A percentile compares a stretch with the other conserved stretches of the same genome.
Conservation (phyloP, 306 rosid genomes). For the Styphnolobium japonicum region DNA sequence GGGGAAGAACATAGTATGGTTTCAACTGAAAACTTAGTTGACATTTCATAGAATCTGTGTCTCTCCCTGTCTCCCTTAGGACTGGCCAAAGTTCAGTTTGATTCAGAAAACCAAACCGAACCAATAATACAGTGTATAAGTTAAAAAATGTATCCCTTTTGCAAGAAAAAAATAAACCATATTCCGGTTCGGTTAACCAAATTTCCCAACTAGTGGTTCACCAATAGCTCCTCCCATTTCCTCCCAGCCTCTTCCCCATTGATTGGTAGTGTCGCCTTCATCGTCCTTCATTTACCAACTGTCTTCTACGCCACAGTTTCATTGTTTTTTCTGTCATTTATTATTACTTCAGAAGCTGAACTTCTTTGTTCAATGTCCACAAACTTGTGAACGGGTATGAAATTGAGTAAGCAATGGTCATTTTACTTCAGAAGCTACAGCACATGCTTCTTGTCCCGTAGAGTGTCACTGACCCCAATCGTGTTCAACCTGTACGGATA, state of each 20-base stretch:
- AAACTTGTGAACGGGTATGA: not conserved
- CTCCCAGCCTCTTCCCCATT: not conserved
- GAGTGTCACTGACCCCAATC: no score
- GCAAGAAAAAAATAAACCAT: no score
- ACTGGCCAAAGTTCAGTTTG: no score
- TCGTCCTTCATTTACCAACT: not conserved
- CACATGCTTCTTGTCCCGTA: not conserved
- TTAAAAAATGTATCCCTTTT: no score
- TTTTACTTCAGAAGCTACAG: no score
- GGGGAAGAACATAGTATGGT: not conserved
- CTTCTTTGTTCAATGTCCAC: not conserved
- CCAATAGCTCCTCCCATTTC: not conserved
- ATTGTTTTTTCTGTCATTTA: not conserved
- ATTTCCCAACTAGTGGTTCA: no score
- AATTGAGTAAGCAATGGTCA: no score
- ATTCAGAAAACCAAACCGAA: no score
- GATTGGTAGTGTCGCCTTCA: not conserved
- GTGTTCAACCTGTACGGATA: no score
- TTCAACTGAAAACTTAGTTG: slow-evolving; percentile 13
- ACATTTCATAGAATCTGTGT: not conserved
- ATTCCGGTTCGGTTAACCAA: no score
- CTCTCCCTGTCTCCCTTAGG: not conserved
- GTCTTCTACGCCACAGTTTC: slow-evolving; percentile 2
- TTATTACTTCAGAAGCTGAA: not conserved
- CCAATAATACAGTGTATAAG: no score